Base-by-base conservation (phyloP, 2,329 filamentous ascomycete species). In the Xylaria sp. region DNA sequence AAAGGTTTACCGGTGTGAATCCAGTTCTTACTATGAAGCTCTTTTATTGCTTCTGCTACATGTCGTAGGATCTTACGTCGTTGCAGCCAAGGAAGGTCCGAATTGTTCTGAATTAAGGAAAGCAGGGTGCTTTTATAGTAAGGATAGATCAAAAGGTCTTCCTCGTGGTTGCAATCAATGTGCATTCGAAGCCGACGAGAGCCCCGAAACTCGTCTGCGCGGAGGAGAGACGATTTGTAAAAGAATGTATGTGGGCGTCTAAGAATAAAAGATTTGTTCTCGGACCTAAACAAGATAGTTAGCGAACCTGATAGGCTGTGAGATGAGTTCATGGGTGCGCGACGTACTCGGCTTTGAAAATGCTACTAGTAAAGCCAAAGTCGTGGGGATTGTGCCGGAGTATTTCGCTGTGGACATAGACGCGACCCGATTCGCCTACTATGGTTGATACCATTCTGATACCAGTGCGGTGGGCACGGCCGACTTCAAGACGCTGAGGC, bases 1-100 rank as follows among this genome's bases (percentile, higher is more conserved):
- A 57, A 72, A n/a, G 70, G 65, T 28, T 62, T 80, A 80, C 79
- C 77, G 39, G 77, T 72, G 65, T 81, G 78, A 31, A 80, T 74
- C 79, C 77, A 81, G 69, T 77, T 71, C 73, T 80, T 81, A 56
- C 62, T 65, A 72, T 81, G 79, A 64, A 82, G 73, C 61, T 82
- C 77, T 75, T 76, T 69, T 67, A 82, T 76, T 63, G 79, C 80
- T 66, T 80, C 76, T 75, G 73, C 77, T 57, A 74, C 71, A 55
- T 72, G 55, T 73, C 73, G 76, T 75, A 82, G 68, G 37, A 81
- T 79, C 68, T 77, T 80, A 70, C 77, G 73, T 70, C 75, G 73
- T 77, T 76, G 78, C 41, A 60, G 63, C 23, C 59, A n/a, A 67
- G 77, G 72, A 70, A 81, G 74, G 39, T 78, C 74, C 44, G 73